A percentile compares a stretch with the other conserved stretches of the same genome.
phyloP scores from a whole-genome alignment of 169 alveolate genomes.

The Perkinsus olseni region DNA sequence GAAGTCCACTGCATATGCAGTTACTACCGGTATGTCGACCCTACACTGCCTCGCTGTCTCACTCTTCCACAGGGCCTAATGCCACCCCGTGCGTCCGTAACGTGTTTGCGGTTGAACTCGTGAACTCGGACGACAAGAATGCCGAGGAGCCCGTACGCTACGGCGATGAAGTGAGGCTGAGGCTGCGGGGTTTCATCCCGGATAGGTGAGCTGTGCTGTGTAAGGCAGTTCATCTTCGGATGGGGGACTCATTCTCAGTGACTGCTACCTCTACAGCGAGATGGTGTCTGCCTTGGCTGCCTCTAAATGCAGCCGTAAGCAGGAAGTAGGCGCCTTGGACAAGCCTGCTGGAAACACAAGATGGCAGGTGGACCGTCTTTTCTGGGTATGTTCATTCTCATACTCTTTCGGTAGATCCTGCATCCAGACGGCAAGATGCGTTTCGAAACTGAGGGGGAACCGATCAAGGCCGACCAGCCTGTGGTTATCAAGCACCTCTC shows the following conservation, averaged over 20 bases:
- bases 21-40: not conserved
- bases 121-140: not conserved
- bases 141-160: not conserved
- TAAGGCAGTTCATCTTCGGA: not conserved
- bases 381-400: not conserved
- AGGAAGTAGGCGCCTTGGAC: not conserved
- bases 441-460: conserved; percentile 49
- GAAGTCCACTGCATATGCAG: not conserved
- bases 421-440: conserved; percentile 18
- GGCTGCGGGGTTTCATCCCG: not conserved
- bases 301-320: not conserved
- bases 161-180: not conserved
- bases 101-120: not conserved
- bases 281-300: conserved; percentile 1
- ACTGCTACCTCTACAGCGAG: not conserved
- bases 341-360: not conserved
- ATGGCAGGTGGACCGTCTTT: not conserved
- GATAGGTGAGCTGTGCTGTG: not conserved
- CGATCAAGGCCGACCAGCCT: conserved; percentile 45
- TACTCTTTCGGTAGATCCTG: not conserved
- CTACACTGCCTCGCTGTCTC: not conserved
- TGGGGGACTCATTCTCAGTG: not conserved
- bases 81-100: not conserved
- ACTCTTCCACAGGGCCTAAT: not conserved
- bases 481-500: conserved; percentile 44